Evolutionary conservation across 257 asterid genomes (phyloP), one percentile per base, ranked within the genome.

Genomic region (Ilex asprella): DNA sequence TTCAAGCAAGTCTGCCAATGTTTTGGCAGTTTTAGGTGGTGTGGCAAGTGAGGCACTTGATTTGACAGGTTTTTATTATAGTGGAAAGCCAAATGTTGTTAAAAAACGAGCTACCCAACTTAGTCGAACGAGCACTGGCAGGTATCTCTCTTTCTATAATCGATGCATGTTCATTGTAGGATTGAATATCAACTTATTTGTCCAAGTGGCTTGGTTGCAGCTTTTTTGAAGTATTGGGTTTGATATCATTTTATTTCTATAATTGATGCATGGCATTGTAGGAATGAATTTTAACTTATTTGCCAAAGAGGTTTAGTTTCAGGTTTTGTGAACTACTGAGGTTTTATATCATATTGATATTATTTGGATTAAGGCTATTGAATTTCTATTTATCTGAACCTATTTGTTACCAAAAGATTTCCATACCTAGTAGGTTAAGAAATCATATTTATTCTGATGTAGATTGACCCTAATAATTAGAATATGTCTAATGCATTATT

Each of bases 1-100:
- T 70, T 82, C 75, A 80, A 92, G 99, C 83, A 92, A 92, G 82
- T 89, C 99, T 55, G 99, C 99, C 72, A 92, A 92, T 76, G 99
- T 92, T 35, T 81, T 92, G 85, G 99, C 99, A 35, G 97, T 92
- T 74, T 81, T 92, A 82, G 97, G 99, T 60, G 93, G 86, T 66
- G 99, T 92, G 63, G 99, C 99, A 59, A 92, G 86, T 73, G 88
- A 92, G 82, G 99, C 99, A 16, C 96, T 92, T 63, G 91, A 92
- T 81, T 80, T 92, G 68, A 92, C 96, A 55, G 99, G 99, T 47
- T 80, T 92, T 68, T 89, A 89, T 74, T 92, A 85, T 73, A 89
- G 96, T 43, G 99, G 97, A 58, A 92, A 89, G 72, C 73, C 88
- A 70, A 47, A 68, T 63, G 79, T 81, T 70, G 76, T 83, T 39